Base-by-base conservation (phyloP, 495 filamentous ascomycete species). In the Poronia punctata region DNA sequence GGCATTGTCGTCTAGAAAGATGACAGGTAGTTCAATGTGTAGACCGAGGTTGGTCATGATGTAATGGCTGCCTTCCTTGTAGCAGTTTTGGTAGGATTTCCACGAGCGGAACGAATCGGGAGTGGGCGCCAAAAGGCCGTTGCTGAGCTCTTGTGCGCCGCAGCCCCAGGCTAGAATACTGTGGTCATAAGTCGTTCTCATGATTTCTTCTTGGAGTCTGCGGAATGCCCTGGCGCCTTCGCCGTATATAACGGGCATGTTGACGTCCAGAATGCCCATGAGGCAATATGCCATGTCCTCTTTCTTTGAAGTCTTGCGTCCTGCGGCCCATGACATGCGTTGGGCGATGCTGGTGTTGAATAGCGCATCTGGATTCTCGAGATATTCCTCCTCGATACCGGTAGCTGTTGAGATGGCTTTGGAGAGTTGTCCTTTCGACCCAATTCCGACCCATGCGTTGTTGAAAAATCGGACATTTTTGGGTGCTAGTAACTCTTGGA, bases 401-500 rank as follows among this genome's bases (percentile, higher is more conserved):
- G 7, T 31, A 22, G n/a, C n/a, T n/a, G n/a, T n/a, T n/a, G n/a
- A 16, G 22, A 2, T 31, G 17, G 4, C 7, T 2, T 22, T 21
- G 2, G 10, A 31, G 19, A 1, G 4, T 4, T 6, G 2, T 2
- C 23, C 10, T 15, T 11, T 26, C 9, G 3, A 17, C 2, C 8
- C 2, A 10, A 35, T 1, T 4, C 5, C 15, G 4, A 18, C 9
- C 8, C 20, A 36, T 5, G 17, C n/a, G 18, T 2, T 19, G 17
- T 14, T 5, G 26, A 17, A 3, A 12, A 8, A 24, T 58, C 44
- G 28, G 50, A 60, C 37, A 69, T 61, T 1, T 41, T 8, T 2
- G 1, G 56, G 55, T 0, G 62, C 55, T 3, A 68, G 33, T 0
- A 65, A 56, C 38, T 67, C 62, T 27, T 67, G 59, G 21, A 67